Evolutionary conservation across 495 filamentous ascomycete species (phyloP).

Genomic region (Eremomyces bilateralis): DNA sequence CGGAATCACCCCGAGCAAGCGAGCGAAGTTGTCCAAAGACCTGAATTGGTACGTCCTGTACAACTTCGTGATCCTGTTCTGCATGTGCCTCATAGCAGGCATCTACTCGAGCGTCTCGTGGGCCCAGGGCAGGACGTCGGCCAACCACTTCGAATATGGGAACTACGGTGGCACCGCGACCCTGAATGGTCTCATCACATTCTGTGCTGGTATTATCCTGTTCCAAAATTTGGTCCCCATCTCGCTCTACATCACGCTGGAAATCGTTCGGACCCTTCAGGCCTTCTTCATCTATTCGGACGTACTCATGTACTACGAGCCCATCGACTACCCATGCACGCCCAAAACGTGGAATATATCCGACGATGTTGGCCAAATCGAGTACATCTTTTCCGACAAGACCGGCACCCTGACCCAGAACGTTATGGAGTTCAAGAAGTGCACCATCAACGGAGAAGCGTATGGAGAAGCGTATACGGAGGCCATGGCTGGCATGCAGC

Average conservation of each 20-base stretch:
- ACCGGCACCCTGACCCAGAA: slow-evolving; percentile 97
- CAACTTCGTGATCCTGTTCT: slow-evolving; percentile 80
- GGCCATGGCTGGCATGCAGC: slow-evolving; percentile 86
- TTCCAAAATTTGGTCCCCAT: slow-evolving; percentile 99
- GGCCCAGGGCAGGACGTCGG: slow-evolving; percentile 47
- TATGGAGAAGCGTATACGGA: slow-evolving; percentile 98
- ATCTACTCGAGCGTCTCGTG: slow-evolving; percentile 72
- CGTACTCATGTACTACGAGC: slow-evolving; percentile 86
- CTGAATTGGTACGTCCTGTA: slow-evolving; percentile 95
- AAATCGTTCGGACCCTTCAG: slow-evolving; percentile 83
- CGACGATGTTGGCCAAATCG: slow-evolving; percentile 94
- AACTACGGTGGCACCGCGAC: slow-evolving; percentile 48
- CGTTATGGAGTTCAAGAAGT: slow-evolving; percentile 99
- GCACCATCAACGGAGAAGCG: slow-evolving; percentile 74
- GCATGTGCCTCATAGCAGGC: slow-evolving; percentile 74
- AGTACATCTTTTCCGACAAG: slow-evolving; percentile 99
- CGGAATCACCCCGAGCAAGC: slow-evolving; percentile 89
- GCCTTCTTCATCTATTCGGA: slow-evolving; percentile 98
- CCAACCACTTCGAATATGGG: slow-evolving; percentile 69
- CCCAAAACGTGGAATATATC: slow-evolving; percentile 99
- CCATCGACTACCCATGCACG: slow-evolving; percentile 78
- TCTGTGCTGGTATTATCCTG: slow-evolving; percentile 82
- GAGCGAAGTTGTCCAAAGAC: slow-evolving; percentile 71
- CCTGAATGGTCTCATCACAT: slow-evolving; percentile 81
- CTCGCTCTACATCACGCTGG: slow-evolving; percentile 89